A percentile compares a stretch with the other conserved stretches of the same genome.
These are phyloP conservation scores for Vitis riparia DNA, from an alignment of 164 flowering plant species.

Conservation along the genomic window DNA sequence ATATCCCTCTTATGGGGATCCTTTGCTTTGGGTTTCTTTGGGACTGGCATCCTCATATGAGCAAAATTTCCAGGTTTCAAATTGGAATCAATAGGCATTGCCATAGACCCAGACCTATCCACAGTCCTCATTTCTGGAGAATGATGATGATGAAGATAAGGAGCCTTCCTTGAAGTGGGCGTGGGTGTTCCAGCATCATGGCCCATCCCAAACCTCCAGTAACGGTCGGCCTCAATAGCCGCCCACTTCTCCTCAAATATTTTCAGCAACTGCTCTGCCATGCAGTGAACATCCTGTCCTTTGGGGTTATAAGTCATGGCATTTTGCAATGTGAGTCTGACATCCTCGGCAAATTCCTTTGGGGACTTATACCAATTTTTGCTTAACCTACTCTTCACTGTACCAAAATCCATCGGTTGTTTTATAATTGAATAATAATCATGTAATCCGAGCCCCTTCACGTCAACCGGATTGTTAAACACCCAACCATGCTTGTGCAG, in stretches of 20 bases:
- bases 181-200: slow-evolving; percentile 31
- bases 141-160: slow-evolving; percentile 16
- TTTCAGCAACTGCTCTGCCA: slow-evolving; percentile 61
- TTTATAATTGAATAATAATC: slow-evolving; percentile 69
- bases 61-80: slow-evolving; percentile 20
- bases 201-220: slow-evolving; percentile 22
- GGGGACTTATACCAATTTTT: slow-evolving; percentile 70
- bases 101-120: slow-evolving; percentile 47
- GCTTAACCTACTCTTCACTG: slow-evolving; percentile 56
- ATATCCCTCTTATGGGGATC: slow-evolving; percentile 65
- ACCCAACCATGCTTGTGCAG: slow-evolving; percentile 84
- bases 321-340: slow-evolving; percentile 73
- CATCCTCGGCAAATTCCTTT: slow-evolving; percentile 81
- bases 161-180: slow-evolving; percentile 36
- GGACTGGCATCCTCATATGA: slow-evolving; percentile 36
- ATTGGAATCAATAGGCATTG: slow-evolving; percentile 29
- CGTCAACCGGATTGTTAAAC: slow-evolving; percentile 76
- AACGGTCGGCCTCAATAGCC: slow-evolving; percentile 38
- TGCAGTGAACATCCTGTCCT: slow-evolving; percentile 75
- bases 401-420: slow-evolving; percentile 91
- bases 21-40: slow-evolving; percentile 63
- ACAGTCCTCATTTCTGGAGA: slow-evolving; percentile 32
- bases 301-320: slow-evolving; percentile 87
- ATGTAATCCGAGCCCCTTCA: slow-evolving; percentile 54
- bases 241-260: slow-evolving; percentile 69